phyloP scores from a whole-genome alignment of 108 stramenopile genomes.

The Cyclotella choctawhatcheeana region DNA sequence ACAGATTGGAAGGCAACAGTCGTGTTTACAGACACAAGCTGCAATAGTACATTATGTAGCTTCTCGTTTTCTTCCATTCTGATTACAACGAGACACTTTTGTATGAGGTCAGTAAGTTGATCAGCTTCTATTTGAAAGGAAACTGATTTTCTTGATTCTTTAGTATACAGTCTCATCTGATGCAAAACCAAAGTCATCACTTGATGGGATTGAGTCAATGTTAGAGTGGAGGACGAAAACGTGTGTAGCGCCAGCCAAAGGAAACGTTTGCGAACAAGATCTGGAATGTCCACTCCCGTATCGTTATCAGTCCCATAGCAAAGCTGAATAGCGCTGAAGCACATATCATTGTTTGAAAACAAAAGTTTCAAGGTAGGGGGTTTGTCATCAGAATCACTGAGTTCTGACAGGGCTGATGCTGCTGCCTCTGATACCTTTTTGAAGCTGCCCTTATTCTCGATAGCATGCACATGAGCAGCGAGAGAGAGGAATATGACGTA shows the following conservation, averaged over 20 bases:
- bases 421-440: slow-evolving; percentile 33
- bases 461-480: slow-evolving; percentile 31
- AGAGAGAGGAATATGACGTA: slow-evolving; percentile 32
- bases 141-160: slow-evolving; percentile 30
- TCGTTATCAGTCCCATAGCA: slow-evolving; percentile 14
- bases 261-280: slow-evolving; percentile 32
- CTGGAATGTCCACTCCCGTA: not conserved
- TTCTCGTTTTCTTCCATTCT: slow-evolving; percentile 9
- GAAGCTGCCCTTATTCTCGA: not conserved
- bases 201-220: slow-evolving; percentile 4
- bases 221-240: slow-evolving; percentile 2
- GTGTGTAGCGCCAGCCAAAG: slow-evolving; percentile 43
- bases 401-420: not conserved
- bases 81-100: slow-evolving; percentile 17
- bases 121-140: slow-evolving; percentile 32
- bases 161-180: slow-evolving; percentile 41
- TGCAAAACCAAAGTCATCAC: slow-evolving; percentile 21
- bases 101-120: slow-evolving; percentile 23
- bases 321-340: slow-evolving; percentile 13
- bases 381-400: not conserved
- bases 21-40: slow-evolving; percentile 32
- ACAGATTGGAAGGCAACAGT: slow-evolving; percentile 27
- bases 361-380: slow-evolving; percentile 11
- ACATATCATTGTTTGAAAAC: slow-evolving; percentile 19
- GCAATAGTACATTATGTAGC: slow-evolving; percentile 14